Conservation (phyloP, 176 grass and related monocot species). For the Eragrostis curvula region DNA sequence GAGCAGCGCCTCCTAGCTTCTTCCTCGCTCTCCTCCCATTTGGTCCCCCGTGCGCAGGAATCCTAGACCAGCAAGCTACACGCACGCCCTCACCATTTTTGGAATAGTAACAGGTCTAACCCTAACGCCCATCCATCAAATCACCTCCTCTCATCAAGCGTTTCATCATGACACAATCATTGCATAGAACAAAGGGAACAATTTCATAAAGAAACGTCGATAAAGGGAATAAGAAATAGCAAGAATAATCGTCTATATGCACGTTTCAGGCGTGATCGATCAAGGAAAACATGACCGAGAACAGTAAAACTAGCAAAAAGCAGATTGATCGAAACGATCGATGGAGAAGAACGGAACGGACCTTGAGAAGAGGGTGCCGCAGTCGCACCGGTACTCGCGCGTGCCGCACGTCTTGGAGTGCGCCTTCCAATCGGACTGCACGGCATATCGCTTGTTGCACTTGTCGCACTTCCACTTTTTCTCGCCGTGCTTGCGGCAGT, state of each 20-base stretch:
- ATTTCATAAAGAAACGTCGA: background rate
- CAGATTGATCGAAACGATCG: too few relatives aligned
- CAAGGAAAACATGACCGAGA: too few relatives aligned
- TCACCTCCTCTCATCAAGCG: background rate
- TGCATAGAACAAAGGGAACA: background rate
- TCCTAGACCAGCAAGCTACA: conserved; percentile 37
- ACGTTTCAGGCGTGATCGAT: too few relatives aligned
- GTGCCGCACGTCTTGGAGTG: conserved; percentile 99
- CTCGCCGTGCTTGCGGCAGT: conserved; percentile 99
- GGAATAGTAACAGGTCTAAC: conserved; percentile 45
- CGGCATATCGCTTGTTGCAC: conserved; percentile 98
- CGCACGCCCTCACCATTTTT: background rate
- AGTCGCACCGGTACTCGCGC: conserved; percentile 97
- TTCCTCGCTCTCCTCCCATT: background rate
- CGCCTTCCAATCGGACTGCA: conserved; percentile 99
- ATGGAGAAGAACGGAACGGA: background rate
- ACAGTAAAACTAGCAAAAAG: too few relatives aligned
- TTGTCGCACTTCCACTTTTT: conserved; percentile 99
- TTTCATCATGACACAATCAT: conserved; percentile 70
- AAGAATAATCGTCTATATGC: background rate
- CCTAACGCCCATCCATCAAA: conserved; percentile 41
- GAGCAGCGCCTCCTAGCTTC: conserved; percentile 46
- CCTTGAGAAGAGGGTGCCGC: conserved; percentile 99
- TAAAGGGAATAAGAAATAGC: background rate
- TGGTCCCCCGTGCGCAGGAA: conserved; percentile 33